Conservation (phyloP, 768 basidiomycete genomes). For the Candolleomyces eurysporus region DNA sequence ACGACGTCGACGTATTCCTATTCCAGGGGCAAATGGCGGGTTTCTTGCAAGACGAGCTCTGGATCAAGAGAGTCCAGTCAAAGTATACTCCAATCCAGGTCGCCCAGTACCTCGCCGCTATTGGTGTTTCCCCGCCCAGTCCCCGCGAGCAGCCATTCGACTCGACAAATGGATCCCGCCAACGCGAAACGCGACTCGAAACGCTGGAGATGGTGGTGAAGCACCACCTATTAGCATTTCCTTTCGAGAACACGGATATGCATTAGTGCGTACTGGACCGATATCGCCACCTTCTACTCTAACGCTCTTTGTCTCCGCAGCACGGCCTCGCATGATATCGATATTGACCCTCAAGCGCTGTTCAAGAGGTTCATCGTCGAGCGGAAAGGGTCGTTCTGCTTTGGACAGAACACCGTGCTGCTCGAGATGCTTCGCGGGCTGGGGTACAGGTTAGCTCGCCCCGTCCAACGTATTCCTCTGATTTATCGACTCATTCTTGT, state of each 20-base stretch:
- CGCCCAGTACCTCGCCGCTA: constrained; percentile 14
- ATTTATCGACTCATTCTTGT: not conserved
- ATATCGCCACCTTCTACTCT: too few species aligned
- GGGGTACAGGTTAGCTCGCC: constrained; percentile 22
- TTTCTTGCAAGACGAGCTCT: constrained; percentile 15
- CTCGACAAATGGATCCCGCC: constrained; percentile 15
- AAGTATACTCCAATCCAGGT: constrained; percentile 20
- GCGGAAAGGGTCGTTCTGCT: constrained; percentile 25
- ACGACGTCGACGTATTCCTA: not conserved
- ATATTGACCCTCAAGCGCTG: constrained; percentile 21
- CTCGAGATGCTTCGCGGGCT: constrained; percentile 25
- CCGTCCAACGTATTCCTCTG: not conserved
- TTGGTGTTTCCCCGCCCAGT: not conserved
- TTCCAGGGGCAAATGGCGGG: not conserved
- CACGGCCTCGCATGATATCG: constrained; percentile 20
- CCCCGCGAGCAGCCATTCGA: not conserved
- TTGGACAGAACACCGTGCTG: constrained; percentile 25
- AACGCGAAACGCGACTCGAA: too few species aligned
- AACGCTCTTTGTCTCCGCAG: constrained; percentile 6
- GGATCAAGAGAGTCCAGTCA: constrained; percentile 24
- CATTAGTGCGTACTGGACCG: constrained; percentile 29
- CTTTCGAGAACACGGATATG: constrained; percentile 37
- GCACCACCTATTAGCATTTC: constrained; percentile 29
- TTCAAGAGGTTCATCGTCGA: constrained; percentile 20
- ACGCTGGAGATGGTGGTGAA: constrained; percentile 24